These are phyloP conservation scores for Alternaria sp. DNA, from an alignment of 2,329 filamentous ascomycete genomes.

Conservation along the genomic window DNA sequence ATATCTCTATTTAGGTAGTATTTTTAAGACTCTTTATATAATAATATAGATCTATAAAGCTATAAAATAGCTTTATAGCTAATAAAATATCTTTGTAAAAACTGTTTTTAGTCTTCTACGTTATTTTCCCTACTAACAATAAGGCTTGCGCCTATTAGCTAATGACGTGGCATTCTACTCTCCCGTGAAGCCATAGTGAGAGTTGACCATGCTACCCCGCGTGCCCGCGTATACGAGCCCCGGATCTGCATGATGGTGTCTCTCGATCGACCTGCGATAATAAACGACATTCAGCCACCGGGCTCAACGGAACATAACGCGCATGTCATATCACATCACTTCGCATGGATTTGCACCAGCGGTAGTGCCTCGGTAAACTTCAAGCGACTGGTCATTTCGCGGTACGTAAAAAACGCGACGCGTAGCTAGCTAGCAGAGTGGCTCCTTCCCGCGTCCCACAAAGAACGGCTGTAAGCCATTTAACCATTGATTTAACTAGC, in stretches of 20 bases:
- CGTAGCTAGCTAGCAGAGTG: neutral
- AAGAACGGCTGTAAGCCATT: neutral
- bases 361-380: neutral
- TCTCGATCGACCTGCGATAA: slow-evolving; percentile 5
- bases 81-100: too few relatives aligned
- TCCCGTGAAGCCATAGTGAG: neutral
- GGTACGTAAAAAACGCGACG: neutral
- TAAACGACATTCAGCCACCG: slow-evolving; percentile 19
- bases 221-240: slow-evolving; percentile 6
- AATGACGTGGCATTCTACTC: neutral
- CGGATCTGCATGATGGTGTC: slow-evolving; percentile 5
- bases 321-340: neutral
- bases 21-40: too few relatives aligned
- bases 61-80: too few relatives aligned
- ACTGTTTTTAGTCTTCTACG: too few relatives aligned
- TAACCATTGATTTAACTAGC: neutral
- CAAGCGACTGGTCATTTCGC: neutral
- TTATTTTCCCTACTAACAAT: too few relatives aligned
- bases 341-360: neutral
- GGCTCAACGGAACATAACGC: neutral
- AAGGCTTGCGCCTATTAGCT: too few relatives aligned
- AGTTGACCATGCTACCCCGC: slow-evolving; percentile 1
- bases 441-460: neutral
- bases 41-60: too few relatives aligned
- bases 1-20: too few relatives aligned